Evolutionary conservation across 2,329 filamentous ascomycete genomes (phyloP).

Genomic region (Colletotrichum godetiae): DNA sequence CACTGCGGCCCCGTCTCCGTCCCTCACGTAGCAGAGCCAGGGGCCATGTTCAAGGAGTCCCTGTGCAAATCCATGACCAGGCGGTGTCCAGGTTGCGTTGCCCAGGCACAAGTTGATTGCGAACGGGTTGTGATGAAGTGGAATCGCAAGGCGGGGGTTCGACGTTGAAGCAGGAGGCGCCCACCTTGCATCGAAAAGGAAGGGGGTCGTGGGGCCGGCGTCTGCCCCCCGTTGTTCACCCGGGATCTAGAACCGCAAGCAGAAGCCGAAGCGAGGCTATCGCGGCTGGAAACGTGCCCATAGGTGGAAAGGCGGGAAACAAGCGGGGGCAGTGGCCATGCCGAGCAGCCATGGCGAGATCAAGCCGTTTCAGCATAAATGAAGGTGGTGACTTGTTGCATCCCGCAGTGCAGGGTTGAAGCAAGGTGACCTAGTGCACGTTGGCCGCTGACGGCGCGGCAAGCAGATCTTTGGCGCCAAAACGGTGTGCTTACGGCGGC

Average conservation of each 20-base stretch:
- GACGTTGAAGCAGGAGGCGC: slow-evolving; percentile 31
- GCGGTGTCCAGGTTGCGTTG: slow-evolving; percentile 1
- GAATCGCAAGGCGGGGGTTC: neutral
- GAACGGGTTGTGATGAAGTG: neutral
- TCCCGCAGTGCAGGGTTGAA: slow-evolving; percentile 28
- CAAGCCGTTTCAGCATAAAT: slow-evolving; percentile 36
- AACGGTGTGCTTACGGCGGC: neutral
- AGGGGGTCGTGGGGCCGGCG: slow-evolving; percentile 11
- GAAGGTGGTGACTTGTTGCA: slow-evolving; percentile 28
- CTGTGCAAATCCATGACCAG: slow-evolving; percentile 28
- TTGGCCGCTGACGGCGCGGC: neutral
- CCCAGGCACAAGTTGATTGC: neutral
- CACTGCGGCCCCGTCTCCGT: slow-evolving; percentile 20
- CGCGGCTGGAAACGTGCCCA: slow-evolving; percentile 30
- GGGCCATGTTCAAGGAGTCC: slow-evolving; percentile 8
- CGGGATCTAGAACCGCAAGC: slow-evolving; percentile 18
- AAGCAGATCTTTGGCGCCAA: neutral
- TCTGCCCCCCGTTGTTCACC: neutral
- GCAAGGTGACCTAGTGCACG: neutral
- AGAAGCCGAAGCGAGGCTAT: slow-evolving; percentile 12
- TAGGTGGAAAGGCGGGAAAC: slow-evolving; percentile 25
- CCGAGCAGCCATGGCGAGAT: slow-evolving; percentile 27
- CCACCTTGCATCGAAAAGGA: slow-evolving; percentile 2
- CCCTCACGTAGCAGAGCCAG: slow-evolving; percentile 13
- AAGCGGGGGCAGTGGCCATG: slow-evolving; percentile 26